Evolutionary conservation across 169 alveolate genomes (phyloP).

Genomic region (Pseudocohnilembus persalinus): DNA sequence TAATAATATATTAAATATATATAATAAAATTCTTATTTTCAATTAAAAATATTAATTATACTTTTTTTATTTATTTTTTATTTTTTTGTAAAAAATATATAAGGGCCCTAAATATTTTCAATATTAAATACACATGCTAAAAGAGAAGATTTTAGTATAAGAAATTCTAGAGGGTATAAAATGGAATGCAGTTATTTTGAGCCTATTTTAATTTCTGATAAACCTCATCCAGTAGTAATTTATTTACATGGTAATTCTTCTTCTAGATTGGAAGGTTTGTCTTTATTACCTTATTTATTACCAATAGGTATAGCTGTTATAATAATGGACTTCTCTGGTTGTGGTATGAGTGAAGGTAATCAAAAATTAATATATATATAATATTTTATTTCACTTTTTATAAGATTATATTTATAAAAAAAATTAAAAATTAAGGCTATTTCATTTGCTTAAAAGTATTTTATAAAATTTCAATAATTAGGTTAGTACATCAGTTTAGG

Average conservation of each 20-base stretch:
- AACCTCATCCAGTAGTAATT: slow-evolving; percentile 61
- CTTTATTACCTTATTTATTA: slow-evolving; percentile 47
- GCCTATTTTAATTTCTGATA: slow-evolving; percentile 31
- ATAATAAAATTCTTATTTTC: too few species aligned
- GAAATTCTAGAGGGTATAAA: slow-evolving; percentile 30
- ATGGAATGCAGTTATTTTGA: slow-evolving; percentile 54
- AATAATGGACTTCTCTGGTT: slow-evolving; percentile 63
- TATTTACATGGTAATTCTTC: slow-evolving; percentile 72
- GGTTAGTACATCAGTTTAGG: slow-evolving; percentile 57
- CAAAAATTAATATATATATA: too few species aligned
- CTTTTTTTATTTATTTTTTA: too few species aligned
- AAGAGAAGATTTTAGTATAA: slow-evolving; percentile 44
- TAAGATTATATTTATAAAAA: too few species aligned
- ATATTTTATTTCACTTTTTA: too few species aligned
- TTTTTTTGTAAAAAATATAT: neutral
- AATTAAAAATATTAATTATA: too few species aligned
- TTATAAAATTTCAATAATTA: too few species aligned
- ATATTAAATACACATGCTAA: slow-evolving; percentile 1
- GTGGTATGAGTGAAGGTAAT: slow-evolving; percentile 66
- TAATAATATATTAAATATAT: too few species aligned
- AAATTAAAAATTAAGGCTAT: too few species aligned
- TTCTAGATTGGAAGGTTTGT: slow-evolving; percentile 58
- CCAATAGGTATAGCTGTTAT: slow-evolving; percentile 50
- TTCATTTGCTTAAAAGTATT: too few species aligned
- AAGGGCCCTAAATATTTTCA: slow-evolving; percentile 2